Evolutionary conservation across 179 eudicot species (phyloP).

Genomic region (Vitellaria paradoxa): DNA sequence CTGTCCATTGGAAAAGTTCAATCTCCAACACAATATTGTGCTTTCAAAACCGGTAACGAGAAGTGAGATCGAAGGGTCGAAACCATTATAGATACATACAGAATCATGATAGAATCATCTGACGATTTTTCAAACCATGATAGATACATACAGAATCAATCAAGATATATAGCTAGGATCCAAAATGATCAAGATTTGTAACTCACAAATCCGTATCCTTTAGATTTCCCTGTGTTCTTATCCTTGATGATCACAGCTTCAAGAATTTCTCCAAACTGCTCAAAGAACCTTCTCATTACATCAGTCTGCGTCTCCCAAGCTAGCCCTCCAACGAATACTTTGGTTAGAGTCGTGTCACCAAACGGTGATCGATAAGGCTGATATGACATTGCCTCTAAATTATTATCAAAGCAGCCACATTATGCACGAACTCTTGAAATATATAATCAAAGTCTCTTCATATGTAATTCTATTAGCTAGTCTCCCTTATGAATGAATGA

Average conservation of each 20-base stretch:
- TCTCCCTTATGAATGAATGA: slow-evolving; percentile 3
- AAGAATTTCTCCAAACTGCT: slow-evolving; percentile 84
- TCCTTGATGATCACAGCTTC: slow-evolving; percentile 90
- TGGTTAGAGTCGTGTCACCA: slow-evolving; percentile 82
- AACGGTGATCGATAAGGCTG: slow-evolving; percentile 84
- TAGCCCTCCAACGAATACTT: slow-evolving; percentile 84
- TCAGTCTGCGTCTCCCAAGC: slow-evolving; percentile 95
- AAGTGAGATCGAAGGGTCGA: too few species aligned
- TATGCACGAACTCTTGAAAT: neutral
- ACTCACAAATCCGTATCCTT: slow-evolving; percentile 97
- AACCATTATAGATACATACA: too few species aligned
- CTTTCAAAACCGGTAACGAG: too few species aligned
- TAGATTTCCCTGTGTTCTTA: slow-evolving; percentile 82
- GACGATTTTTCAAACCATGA: too few species aligned
- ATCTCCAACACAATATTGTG: neutral
- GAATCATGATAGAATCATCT: too few species aligned
- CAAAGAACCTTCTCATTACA: slow-evolving; percentile 63
- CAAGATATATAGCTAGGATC: neutral
- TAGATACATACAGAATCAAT: too few species aligned
- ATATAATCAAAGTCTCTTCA: neutral
- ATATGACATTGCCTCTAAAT: slow-evolving; percentile 28
- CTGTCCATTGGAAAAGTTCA: slow-evolving; percentile 27
- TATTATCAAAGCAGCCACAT: neutral
- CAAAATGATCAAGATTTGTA: neutral
- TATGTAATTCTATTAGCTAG: neutral